Evolutionary conservation across 2,329 filamentous ascomycete genomes (phyloP).

Genomic region (Cladophialophora yegresii): DNA sequence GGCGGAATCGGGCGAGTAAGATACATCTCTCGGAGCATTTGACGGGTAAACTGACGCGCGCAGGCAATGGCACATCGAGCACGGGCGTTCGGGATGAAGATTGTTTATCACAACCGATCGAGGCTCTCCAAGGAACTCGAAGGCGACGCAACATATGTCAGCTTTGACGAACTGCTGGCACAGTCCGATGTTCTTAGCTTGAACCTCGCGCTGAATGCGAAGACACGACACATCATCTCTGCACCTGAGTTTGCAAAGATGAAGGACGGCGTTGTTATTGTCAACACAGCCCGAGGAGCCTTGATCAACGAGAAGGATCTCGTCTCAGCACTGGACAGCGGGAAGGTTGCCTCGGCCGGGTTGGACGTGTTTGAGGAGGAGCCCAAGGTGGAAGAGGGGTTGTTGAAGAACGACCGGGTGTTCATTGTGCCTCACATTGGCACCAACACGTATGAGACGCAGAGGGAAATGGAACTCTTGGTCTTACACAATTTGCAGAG

Average conservation of each 20-base stretch:
- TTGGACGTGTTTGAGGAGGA: conserved; percentile 53
- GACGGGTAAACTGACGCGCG: conserved; percentile 12
- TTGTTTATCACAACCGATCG: conserved; percentile 52
- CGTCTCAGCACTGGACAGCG: conserved; percentile 48
- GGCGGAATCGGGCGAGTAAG: conserved; percentile 51
- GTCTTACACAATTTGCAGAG: conserved; percentile 60
- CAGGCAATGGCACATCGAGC: conserved; percentile 51
- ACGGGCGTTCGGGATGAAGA: conserved; percentile 51
- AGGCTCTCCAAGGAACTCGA: conserved; percentile 47
- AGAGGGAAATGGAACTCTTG: conserved; percentile 63
- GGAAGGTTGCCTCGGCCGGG: conserved; percentile 50
- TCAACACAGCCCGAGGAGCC: conserved; percentile 50
- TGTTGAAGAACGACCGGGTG: conserved; percentile 48
- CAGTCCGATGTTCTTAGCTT: conserved; percentile 51
- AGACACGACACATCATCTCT: conserved; percentile 51
- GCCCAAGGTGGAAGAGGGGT: conserved; percentile 51
- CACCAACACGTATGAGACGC: conserved; percentile 61
- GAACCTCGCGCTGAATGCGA: conserved; percentile 49
- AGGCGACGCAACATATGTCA: conserved; percentile 48
- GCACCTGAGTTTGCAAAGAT: conserved; percentile 49
- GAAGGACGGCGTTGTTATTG: conserved; percentile 50
- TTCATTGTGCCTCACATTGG: conserved; percentile 63
- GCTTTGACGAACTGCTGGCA: conserved; percentile 51
- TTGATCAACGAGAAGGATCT: conserved; percentile 52
- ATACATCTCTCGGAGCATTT: background rate